Evolutionary conservation across 2,329 filamentous ascomycete genomes (phyloP).

Genomic region (Pseudofabraea citricarpa): DNA sequence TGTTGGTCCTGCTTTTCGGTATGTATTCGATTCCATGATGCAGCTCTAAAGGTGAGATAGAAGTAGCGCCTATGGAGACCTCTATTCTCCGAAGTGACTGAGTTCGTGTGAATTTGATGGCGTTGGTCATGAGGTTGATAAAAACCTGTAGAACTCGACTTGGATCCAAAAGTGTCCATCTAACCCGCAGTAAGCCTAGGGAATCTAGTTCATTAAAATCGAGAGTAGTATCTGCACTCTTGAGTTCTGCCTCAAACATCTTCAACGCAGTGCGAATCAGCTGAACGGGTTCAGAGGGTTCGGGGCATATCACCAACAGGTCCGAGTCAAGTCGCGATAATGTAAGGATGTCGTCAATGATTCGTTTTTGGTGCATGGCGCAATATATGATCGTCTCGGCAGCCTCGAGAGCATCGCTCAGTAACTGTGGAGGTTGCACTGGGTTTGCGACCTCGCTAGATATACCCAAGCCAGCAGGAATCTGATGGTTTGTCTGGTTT

Average conservation of each 20-base stretch:
- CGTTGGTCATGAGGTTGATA: conserved; percentile 75
- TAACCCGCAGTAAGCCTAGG: conserved; percentile 49
- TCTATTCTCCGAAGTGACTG: conserved; percentile 52
- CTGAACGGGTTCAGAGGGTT: conserved; percentile 60
- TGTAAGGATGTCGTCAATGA: conserved; percentile 68
- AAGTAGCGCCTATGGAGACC: conserved; percentile 34
- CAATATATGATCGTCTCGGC: conserved; percentile 74
- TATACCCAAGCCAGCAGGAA: neutral
- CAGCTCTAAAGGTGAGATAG: conserved; percentile 3
- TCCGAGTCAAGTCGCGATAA: conserved; percentile 72
- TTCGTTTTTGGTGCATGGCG: conserved; percentile 72
- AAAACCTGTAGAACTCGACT: conserved; percentile 72
- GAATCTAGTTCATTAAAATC: conserved; percentile 59
- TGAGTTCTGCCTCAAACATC: conserved; percentile 74
- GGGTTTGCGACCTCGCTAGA: conserved; percentile 34
- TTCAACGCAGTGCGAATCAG: conserved; percentile 65
- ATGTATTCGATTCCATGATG: conserved; percentile 9
- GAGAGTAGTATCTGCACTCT: conserved; percentile 63
- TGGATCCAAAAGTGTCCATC: conserved; percentile 66
- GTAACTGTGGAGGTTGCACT: conserved; percentile 32
- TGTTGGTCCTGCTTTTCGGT: conserved; percentile 2
- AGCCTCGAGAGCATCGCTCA: conserved; percentile 64
- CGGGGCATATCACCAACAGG: conserved; percentile 65
- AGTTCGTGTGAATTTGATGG: conserved; percentile 73
- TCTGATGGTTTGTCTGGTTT: neutral